Base-by-base conservation (phyloP, 805 yeast genomes). In the Candida railenensis region DNA sequence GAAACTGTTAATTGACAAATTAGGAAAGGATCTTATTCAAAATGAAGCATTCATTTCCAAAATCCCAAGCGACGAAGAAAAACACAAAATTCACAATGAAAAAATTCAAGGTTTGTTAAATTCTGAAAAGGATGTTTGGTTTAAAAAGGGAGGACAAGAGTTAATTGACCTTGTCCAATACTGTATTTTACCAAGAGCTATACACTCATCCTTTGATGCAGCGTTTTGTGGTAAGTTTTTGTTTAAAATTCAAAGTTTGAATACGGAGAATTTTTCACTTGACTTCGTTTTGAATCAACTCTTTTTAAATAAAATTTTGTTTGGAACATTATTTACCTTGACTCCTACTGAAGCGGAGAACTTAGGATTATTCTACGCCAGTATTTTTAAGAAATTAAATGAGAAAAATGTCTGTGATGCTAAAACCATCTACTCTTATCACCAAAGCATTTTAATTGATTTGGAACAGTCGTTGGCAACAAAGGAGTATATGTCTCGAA, bases 191-290 rank as follows among this genome's bases (percentile, higher is more conserved):
- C 97, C 96, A 9, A 73, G 97, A 52, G 76, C 83, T 3, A 62
- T 85, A 2, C 89, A 85, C 52, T 87, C 97, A 0, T 82, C 95
- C 0, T 78, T 84, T 51, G 97, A 90, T 66, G 96, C 97, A 0
- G 71, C 86, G 0, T 91, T 69, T 58, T 65, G 82, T 32, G 80
- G 87, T 0, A 71, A 74, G 46, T 88, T 90, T 56, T 51, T 89
- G 7, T 74, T 80, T 47, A 66, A 72, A 38, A 54, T 82, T 16
- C 80, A 83, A 45, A 59, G 66, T 0, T 42, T 70, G 20, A 50
- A 62, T 4, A 54, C 69, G 0, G 54, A 63, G 8, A 66, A 76
- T 18, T 70, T 70, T 38, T 61, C 69, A 2, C 48, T 82, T 2
- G 48, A 77, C 20, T 49, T 50, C 4, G 51, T 78, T 2, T 57